A percentile compares a stretch with the other conserved stretches of the same genome.
phyloP scores from a whole-genome alignment of 257 asterid species.

The Solanum virginianum region DNA sequence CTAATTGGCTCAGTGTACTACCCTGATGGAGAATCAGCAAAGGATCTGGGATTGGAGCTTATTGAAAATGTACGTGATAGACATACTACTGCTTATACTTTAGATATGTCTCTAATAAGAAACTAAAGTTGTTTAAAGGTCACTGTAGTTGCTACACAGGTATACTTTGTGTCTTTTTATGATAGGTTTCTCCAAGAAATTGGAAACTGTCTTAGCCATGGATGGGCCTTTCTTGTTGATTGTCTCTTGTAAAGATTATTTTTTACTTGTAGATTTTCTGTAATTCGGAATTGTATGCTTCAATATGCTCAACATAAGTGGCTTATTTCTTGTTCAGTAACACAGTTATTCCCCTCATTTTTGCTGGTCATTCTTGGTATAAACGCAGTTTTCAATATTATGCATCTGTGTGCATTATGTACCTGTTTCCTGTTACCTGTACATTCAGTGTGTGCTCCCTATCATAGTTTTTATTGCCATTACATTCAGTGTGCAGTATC shows the following conservation, averaged over 20 bases:
- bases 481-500: neutral
- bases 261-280: neutral
- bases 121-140: neutral
- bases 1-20: slow-evolving; percentile 82
- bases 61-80: slow-evolving; percentile 58
- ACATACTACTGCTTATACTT: neutral
- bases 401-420: neutral
- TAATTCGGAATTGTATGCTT: neutral
- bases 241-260: neutral
- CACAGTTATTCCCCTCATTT: neutral
- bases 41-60: slow-evolving; percentile 86
- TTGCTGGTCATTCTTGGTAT: neutral
- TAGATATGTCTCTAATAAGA: neutral
- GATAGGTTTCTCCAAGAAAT: neutral
- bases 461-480: neutral
- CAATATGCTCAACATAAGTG: neutral
- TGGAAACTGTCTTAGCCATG: neutral
- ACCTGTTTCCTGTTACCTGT: neutral
- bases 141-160: neutral
- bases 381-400: neutral
- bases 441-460: neutral
- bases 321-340: neutral
- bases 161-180: neutral
- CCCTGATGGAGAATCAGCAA: slow-evolving; percentile 82
- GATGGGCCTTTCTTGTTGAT: neutral